Evolutionary conservation across 179 eudicot species (phyloP).

Genomic region (Monotropa hypopitys): DNA sequence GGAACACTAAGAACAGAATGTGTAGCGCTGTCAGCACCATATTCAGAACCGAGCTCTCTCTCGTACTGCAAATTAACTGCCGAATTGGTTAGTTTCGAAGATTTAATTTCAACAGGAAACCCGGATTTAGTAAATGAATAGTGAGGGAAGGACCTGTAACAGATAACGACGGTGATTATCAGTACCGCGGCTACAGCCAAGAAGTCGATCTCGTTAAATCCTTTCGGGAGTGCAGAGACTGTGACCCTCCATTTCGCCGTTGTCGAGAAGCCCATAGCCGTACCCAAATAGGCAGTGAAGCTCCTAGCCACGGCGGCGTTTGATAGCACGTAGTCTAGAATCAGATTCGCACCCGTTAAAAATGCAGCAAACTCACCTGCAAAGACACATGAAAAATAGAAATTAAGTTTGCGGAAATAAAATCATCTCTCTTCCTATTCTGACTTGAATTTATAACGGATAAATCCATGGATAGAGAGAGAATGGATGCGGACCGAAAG

Average conservation of each 20-base stretch:
- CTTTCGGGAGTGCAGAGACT: slow-evolving; percentile 45
- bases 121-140: neutral
- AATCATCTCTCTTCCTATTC: neutral
- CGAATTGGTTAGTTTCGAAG: neutral
- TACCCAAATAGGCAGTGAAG: slow-evolving; percentile 60
- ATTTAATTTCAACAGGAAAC: neutral
- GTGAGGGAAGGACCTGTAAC: slow-evolving; percentile 51
- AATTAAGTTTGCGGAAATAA: neutral
- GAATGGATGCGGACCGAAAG: slow-evolving; percentile 39
- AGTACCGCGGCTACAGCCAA: slow-evolving; percentile 65
- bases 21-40: slow-evolving; percentile 56
- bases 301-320: slow-evolving; percentile 86
- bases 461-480: neutral
- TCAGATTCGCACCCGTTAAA: slow-evolving; percentile 62
- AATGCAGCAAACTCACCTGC: slow-evolving; percentile 77
- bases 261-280: slow-evolving; percentile 55
- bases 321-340: slow-evolving; percentile 68
- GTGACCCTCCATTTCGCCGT: slow-evolving; percentile 48
- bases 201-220: slow-evolving; percentile 71
- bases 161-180: slow-evolving; percentile 60
- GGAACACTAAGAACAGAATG: slow-evolving; percentile 53
- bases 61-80: slow-evolving; percentile 34
- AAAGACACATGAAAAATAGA: neutral
- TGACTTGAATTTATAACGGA: neutral
- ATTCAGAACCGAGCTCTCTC: slow-evolving; percentile 76